Conservation (phyloP, 768 basidiomycete genomes). For the Tylopilus subfusipes region DNA sequence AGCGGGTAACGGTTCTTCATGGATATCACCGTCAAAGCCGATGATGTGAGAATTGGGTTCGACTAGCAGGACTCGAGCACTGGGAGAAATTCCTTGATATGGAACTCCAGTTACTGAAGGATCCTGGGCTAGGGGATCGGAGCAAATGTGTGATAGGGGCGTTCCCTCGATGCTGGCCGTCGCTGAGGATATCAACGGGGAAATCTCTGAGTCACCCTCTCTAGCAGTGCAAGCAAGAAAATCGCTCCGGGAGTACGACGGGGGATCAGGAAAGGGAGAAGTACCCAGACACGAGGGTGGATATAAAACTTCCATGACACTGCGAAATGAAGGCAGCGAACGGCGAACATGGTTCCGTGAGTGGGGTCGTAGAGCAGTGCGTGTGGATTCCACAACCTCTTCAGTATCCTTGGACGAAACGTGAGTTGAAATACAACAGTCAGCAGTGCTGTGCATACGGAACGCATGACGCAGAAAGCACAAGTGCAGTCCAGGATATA, state of each 20-base stretch:
- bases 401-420: conserved; percentile 4
- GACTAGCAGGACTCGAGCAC: background rate
- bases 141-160: background rate
- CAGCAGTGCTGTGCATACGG: conserved; percentile 1
- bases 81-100: background rate
- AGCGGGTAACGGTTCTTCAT: conserved; percentile 17
- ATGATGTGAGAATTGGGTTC: background rate
- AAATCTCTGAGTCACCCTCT: background rate
- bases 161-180: background rate
- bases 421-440: conserved; percentile 3
- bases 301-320: conserved; percentile 28
- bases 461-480: background rate
- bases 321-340: conserved; percentile 19
- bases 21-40: background rate
- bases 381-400: background rate
- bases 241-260: conserved; percentile 16
- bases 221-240: background rate
- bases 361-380: background rate
- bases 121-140: conserved; percentile 11
- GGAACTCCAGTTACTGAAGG: conserved; percentile 19
- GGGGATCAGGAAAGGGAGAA: conserved; percentile 15
- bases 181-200: background rate
- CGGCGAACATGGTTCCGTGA: background rate
- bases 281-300: conserved; percentile 18
- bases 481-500: background rate